Conservation (phyloP, 106 monocot genomes). For the Dendrobium nobile region DNA sequence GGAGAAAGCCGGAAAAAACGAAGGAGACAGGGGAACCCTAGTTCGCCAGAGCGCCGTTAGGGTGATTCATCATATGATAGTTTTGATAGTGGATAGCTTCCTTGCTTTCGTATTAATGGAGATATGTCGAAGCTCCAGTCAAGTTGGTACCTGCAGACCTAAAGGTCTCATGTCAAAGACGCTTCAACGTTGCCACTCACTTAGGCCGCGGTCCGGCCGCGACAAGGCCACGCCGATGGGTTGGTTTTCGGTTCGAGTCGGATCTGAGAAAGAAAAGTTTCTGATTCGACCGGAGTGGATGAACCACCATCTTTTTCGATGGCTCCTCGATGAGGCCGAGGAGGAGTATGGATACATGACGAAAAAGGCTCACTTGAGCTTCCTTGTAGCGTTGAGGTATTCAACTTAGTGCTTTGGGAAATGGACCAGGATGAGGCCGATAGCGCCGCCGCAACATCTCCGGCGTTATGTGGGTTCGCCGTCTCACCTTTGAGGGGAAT, state of each 20-base stretch:
- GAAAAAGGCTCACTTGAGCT: too few relatives aligned
- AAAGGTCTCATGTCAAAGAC: background rate
- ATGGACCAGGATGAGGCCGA: too few relatives aligned
- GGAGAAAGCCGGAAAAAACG: too few relatives aligned
- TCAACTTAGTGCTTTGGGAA: too few relatives aligned
- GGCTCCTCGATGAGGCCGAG: constrained; percentile 56
- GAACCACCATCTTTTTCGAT: constrained; percentile 58
- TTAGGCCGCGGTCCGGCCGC: background rate
- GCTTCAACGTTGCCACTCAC: background rate
- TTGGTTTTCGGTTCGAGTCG: constrained; percentile 50
- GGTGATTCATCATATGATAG: too few relatives aligned
- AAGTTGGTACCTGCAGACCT: background rate
- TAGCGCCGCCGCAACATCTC: too few relatives aligned
- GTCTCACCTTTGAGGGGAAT: too few relatives aligned
- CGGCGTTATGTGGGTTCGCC: too few relatives aligned
- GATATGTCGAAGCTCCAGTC: background rate
- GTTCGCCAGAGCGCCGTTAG: too few relatives aligned
- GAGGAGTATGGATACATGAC: constrained; percentile 37
- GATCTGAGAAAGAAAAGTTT: constrained; percentile 42
- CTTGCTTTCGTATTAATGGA: background rate
- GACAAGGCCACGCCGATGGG: constrained; percentile 22
- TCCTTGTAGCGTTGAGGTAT: too few relatives aligned
- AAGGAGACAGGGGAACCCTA: too few relatives aligned
- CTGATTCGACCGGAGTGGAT: constrained; percentile 28
- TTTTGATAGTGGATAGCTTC: too few relatives aligned